Base-by-base conservation (phyloP, 148 eudicot genomes). In the Diospyros kaki region DNA sequence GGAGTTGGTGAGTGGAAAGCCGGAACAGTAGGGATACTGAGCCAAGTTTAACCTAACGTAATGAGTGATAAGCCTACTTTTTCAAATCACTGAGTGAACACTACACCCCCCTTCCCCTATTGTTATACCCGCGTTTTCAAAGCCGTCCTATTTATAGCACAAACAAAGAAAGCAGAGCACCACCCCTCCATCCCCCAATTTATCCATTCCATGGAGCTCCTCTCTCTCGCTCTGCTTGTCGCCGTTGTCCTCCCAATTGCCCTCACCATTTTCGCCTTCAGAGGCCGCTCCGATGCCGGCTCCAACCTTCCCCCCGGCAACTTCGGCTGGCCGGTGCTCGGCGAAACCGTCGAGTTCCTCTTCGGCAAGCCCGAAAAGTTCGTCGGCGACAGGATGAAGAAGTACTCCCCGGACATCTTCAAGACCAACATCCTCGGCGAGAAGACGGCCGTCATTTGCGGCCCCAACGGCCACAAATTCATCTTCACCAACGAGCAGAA, bases 401-500 rank as follows among this genome's bases (percentile, higher is more conserved):
- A 66, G 55, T 63, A 78, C 76, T 70, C 10, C 28, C 63, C 73
- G 48, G 73, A 68, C 9, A 71, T 85, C 4, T 87, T 87, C 71
- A 87, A 79, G 55, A 87, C 87, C 4, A 66, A 75, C 5, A 4
- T 85, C 17, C 56, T 83, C 41, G 85, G 90, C 4, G 78, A 83
- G 9, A 56, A 54, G 1, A 51, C 81, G 4, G 87, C 79, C 0
- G 85, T 85, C 50, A 13, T 87, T 3, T 76, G 78, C 9, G 88
- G 90, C 2, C 53, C 81, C 1, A 79, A 75, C 0, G 88, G 80
- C 3, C 65, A 87, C 73, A 87, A 85, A 78, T 81, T 87, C 68
- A 44, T 87, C 76, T 85, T 83, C 69, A 76, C 77, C 2, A 85
- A 87, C 80, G 90, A 87, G 72, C 81, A 77, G 66, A 85, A 87